These are phyloP conservation scores for Lobulomyces angularis DNA, from an alignment of 192 early-diverging fungal species.

Conservation along the genomic window DNA sequence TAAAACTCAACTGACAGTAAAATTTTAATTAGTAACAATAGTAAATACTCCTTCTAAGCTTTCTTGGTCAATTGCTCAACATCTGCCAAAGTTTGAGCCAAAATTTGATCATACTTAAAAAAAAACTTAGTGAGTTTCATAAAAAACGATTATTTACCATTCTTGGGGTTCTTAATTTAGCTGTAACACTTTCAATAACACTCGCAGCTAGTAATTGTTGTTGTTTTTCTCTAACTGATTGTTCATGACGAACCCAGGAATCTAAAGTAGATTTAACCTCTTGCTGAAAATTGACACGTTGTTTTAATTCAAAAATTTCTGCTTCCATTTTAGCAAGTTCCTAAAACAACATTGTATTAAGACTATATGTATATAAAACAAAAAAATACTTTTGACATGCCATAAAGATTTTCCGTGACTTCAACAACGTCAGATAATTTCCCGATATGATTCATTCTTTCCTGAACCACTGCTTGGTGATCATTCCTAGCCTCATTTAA, in stretches of 20 bases:
- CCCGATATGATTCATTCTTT: slow-evolving; percentile 79
- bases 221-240: slow-evolving; percentile 80
- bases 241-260: slow-evolving; percentile 95
- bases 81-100: slow-evolving; percentile 45
- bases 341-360: slow-evolving; percentile 11
- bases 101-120: slow-evolving; percentile 13
- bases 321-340: slow-evolving; percentile 89
- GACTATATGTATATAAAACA: neutral
- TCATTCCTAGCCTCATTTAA: slow-evolving; percentile 73
- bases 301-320: slow-evolving; percentile 89
- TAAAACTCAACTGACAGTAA: too few species aligned
- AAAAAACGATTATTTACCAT: slow-evolving; percentile 16
- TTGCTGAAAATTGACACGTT: slow-evolving; percentile 60
- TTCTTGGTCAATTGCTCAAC: slow-evolving; percentile 35
- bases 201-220: slow-evolving; percentile 74
- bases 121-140: neutral
- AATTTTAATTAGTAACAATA: too few species aligned
- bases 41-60: too few species aligned
- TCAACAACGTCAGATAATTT: slow-evolving; percentile 88
- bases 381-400: slow-evolving; percentile 66
- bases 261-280: slow-evolving; percentile 85
- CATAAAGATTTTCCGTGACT: slow-evolving; percentile 85
- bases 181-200: slow-evolving; percentile 73
- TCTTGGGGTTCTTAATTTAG: slow-evolving; percentile 55
- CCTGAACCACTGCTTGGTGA: slow-evolving; percentile 82